Base-by-base conservation (phyloP, 2,329 filamentous ascomycete genomes). In the Fusarium sp. region DNA sequence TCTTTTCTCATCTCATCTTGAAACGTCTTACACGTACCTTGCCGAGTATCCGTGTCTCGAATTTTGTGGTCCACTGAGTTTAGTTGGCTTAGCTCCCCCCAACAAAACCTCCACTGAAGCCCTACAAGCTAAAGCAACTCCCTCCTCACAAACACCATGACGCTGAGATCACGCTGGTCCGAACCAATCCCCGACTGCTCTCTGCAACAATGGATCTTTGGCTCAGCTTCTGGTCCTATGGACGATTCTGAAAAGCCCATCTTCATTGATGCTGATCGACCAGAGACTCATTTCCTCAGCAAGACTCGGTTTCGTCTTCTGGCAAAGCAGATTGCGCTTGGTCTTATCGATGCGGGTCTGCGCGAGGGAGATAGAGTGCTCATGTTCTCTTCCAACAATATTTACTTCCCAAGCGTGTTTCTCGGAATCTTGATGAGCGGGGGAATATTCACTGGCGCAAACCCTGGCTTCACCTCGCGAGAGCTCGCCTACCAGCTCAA, bases 401-500 rank as follows among this genome's bases (percentile, higher is more conserved):
- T 96, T 5, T 94, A 92, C 82, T 94, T 92, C 77, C 92, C 93
- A 0, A 85, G 90, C 1, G 83, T 93, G 0, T 89, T 95, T 59
- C 85, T 94, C 78, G 93, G 93, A 12, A 86, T 92, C 8, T 84
- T 94, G 38, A 94, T 94, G 89, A 92, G 93, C 0, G 93, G 93
- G 3, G 92, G 92, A 1, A 84, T 96, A 58, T 95, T 96, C 82
- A 93, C 91, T 0, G 93, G 93, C 16, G 92, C 92, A 1, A 94
- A 94, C 68, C 93, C 92, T 0, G 85, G 85, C 2, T 94, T 78
- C 35, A 91, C 93, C 0, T 84, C 89, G 0, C 84, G 92, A 16
- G 94, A 96, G 81, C 82, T 97, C 40, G 92, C 91, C 2, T 92
- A 94, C 79, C 94, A 96, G 79, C 84, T 96, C 17, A 85, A 89